Percentiles rank a stretch among this genome's conserved stretches.
These are phyloP conservation scores for Hypholoma fasciculare DNA, from an alignment of 768 basidiomycete genomes.

Conservation along the genomic window DNA sequence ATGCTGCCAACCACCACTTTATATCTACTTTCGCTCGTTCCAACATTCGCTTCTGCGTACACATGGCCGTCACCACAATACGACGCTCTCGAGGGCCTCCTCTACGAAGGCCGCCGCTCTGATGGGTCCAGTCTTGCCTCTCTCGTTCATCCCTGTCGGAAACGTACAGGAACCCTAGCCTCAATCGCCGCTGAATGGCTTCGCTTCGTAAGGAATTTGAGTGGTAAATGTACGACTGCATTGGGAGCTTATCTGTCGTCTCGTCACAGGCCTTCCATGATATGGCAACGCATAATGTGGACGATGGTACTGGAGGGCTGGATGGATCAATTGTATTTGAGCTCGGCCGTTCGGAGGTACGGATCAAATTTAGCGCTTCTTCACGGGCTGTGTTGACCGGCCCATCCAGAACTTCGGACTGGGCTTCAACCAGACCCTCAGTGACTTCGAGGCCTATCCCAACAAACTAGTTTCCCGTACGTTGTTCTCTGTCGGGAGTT, in stretches of 20 bases:
- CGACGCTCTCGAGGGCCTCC: constrained; percentile 31
- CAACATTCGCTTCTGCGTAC: constrained; percentile 22
- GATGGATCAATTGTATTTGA: constrained; percentile 53
- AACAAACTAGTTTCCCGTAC: constrained; percentile 45
- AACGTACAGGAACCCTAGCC: constrained; percentile 26
- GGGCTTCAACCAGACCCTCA: constrained; percentile 43
- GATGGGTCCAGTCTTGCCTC: constrained; percentile 32
- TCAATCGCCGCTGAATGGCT: constrained; percentile 36
- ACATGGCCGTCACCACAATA: constrained; percentile 38
- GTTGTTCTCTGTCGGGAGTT: constrained; percentile 47
- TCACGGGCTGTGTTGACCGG: not conserved
- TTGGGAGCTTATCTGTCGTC: not conserved
- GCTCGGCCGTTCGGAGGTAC: constrained; percentile 39
- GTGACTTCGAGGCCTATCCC: constrained; percentile 41
- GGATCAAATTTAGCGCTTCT: constrained; percentile 8
- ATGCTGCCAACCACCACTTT: constrained; percentile 11
- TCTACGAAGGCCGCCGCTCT: constrained; percentile 32
- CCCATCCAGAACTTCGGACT: constrained; percentile 43
- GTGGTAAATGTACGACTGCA: no score
- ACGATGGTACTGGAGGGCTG: constrained; percentile 48
- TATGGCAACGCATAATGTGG: constrained; percentile 44
- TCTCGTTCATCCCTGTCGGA: constrained; percentile 33
- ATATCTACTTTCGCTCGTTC: constrained; percentile 20
- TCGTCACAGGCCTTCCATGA: constrained; percentile 48
- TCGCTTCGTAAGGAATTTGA: constrained; percentile 26